Conservation (phyloP, 371 early-diverging fungal species). For the Syncephalastrum racemosum region DNA sequence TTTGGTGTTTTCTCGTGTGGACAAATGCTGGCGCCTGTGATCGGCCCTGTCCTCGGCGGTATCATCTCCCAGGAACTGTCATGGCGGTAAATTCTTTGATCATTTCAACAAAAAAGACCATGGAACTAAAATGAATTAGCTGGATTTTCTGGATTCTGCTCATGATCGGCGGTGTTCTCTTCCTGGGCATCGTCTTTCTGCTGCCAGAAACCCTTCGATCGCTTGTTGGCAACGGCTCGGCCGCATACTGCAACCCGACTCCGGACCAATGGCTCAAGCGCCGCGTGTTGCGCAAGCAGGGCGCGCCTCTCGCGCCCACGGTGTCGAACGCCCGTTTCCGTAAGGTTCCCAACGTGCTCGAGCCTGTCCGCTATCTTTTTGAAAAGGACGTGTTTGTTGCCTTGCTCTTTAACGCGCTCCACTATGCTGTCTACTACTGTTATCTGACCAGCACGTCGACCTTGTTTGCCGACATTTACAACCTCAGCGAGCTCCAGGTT, state of each 20-base stretch:
- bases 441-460: constrained; percentile 25
- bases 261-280: constrained; percentile 16
- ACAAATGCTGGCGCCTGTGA: constrained; percentile 23
- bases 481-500: constrained; percentile 25
- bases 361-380: constrained; percentile 18
- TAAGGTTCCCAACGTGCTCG: constrained; percentile 9
- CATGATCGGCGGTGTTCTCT: constrained; percentile 41
- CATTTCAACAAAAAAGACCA: not conserved
- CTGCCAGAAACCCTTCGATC: constrained; percentile 60
- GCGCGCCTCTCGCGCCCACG: not conserved
- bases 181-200: constrained; percentile 41
- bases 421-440: constrained; percentile 21
- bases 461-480: constrained; percentile 23
- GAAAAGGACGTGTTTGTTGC: constrained; percentile 16
- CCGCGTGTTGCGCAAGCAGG: not conserved
- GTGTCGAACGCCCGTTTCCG: constrained; percentile 4
- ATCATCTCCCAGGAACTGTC: constrained; percentile 13
- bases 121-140: constrained; percentile 12
- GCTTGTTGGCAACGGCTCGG: constrained; percentile 29
- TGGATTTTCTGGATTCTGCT: constrained; percentile 54
- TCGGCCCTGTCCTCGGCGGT: constrained; percentile 61
- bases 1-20: constrained; percentile 57
- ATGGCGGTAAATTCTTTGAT: constrained; percentile 27
- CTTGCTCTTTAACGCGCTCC: constrained; percentile 20
- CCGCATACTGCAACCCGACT: constrained; percentile 22